Base-by-base conservation (phyloP, 2,329 filamentous ascomycete genomes). In the Ilyonectria sp. region DNA sequence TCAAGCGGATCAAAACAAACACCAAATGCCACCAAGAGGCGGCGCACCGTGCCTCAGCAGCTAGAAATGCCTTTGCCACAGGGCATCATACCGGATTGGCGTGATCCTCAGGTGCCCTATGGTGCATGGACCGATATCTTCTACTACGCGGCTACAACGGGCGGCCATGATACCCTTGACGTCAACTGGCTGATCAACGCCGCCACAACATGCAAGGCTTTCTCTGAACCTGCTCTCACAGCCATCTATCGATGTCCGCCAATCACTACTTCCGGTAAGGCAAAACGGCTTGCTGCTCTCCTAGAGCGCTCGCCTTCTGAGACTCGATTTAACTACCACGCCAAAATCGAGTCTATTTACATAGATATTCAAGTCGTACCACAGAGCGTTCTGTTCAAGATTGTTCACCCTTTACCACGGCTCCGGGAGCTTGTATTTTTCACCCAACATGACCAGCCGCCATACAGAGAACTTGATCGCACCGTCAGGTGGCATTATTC, bases 341-440 rank as follows among this genome's bases (percentile, higher is more conserved):
- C 85, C 71, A 97, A 94, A 82, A 86, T 96, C 56, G 88, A 91
- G 75, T 85, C 87, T 8, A 81, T 97, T 23, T 88, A 90, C 65
- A 83, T 97, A 54, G 91, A 96, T 75, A 90, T 92, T 11, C 87
- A 95, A 72, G 88, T 91, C 6, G 86, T 87, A 79, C 73, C 87
- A 82, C 78, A 75, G 29, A 43, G 65, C 6, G 54, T 77, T 3
- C 40, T 82, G 8, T 74, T 86, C 86, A 75, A 84, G 29, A 79
- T 97, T 56, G 82, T 97, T 21, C 83, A 85, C 46, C 85, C 87
- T 52, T 86, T 94, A 6, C 91, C 91, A 0, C 90, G 89, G 54
- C 84, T 97, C 17, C 86, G 87, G 58, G 87, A 91, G 55, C 80
- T 98, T 35, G 89, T 94, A 64, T 86, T 97, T 17, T 91, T 91